phyloP scores from a whole-genome alignment of 768 basidiomycete genomes.

The Lyophyllum shimeji region DNA sequence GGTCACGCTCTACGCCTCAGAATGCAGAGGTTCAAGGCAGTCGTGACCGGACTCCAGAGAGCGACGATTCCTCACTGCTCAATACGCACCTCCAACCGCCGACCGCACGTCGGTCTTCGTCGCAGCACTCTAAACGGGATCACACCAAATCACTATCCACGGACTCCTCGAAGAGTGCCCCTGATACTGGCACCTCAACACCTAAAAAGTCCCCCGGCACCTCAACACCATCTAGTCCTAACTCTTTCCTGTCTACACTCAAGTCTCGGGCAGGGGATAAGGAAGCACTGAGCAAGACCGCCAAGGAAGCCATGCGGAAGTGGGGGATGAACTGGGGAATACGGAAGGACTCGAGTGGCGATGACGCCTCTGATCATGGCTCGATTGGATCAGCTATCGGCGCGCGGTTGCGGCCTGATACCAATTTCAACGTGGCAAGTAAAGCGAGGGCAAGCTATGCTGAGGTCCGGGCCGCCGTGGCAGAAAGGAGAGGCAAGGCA shows the following conservation, averaged over 20 bases:
- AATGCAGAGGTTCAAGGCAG: slow-evolving; percentile 19
- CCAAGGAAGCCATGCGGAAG: slow-evolving; percentile 88
- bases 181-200: slow-evolving; percentile 25
- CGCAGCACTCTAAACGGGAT: slow-evolving; percentile 42
- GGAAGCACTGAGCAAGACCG: slow-evolving; percentile 80
- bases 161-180: slow-evolving; percentile 17
- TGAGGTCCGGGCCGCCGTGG: slow-evolving; percentile 75
- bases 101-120: slow-evolving; percentile 39
- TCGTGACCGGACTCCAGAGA: slow-evolving; percentile 15
- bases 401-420: slow-evolving; percentile 32
- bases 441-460: slow-evolving; percentile 62
- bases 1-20: slow-evolving; percentile 35
- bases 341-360: slow-evolving; percentile 50
- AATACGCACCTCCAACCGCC: slow-evolving; percentile 15
- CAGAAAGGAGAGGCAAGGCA: slow-evolving; percentile 53
- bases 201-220: slow-evolving; percentile 34
- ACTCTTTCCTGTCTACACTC: slow-evolving; percentile 75
- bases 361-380: slow-evolving; percentile 44
- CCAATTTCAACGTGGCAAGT: slow-evolving; percentile 28
- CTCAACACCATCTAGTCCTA: slow-evolving; percentile 43
- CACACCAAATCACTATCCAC: slow-evolving; percentile 25
- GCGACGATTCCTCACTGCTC: slow-evolving; percentile 10
- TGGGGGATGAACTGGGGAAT: slow-evolving; percentile 87
- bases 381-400: slow-evolving; percentile 35
- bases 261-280: slow-evolving; percentile 81